Base-by-base conservation (phyloP, 2,329 filamentous ascomycete genomes). In the Seiridium unicorne region DNA sequence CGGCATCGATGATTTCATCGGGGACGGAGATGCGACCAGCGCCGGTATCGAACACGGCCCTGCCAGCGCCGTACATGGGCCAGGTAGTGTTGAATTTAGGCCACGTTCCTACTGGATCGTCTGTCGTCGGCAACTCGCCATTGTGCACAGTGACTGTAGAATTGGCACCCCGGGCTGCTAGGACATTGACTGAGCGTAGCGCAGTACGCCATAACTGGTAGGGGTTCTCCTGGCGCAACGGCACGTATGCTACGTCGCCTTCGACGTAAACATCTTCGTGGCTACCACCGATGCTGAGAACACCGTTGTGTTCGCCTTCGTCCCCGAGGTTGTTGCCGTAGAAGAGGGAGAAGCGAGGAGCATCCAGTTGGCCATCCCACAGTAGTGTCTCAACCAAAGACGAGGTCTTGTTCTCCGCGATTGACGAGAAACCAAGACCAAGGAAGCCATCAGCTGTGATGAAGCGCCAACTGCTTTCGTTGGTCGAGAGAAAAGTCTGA, bases 371-470 rank as follows among this genome's bases (percentile, higher is more conserved):
- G 58, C 65, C 65, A 2, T 68, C 56, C 38, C 61, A 57, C 64
- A 76, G 66, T 42, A 76, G 60, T 5, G 70, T 68, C 61, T 76
- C 73, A 10, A 73, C 67, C 10, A 76, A 18, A 0, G 74, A 73
- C 3, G 63, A 63, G 1, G 73, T 66, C 42, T 64, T 64, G 11
- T 65, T 69, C 4, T 70, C 72, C 7, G 67, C 51, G 49, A 75
- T 75, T 31, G 68, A 69, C 13, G 63, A 61, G 36, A 76, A 76
- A 2, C 68, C 69, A 3, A 76, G 63, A 0, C 74, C 74, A 38
- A 76, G 57, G 62, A 76, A 75, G 31, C 74, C 74, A 49, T 74
- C 69, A 3, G 66, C 69, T 0, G 74, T 62, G 5, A 70, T 64
- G 5, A 65, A 51, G 0, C 59, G 59, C 73, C 72, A 76, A 31